These are phyloP conservation scores for Trifolium fragiferum DNA, from an alignment of 306 rosid genomes.

Conservation along the genomic window DNA sequence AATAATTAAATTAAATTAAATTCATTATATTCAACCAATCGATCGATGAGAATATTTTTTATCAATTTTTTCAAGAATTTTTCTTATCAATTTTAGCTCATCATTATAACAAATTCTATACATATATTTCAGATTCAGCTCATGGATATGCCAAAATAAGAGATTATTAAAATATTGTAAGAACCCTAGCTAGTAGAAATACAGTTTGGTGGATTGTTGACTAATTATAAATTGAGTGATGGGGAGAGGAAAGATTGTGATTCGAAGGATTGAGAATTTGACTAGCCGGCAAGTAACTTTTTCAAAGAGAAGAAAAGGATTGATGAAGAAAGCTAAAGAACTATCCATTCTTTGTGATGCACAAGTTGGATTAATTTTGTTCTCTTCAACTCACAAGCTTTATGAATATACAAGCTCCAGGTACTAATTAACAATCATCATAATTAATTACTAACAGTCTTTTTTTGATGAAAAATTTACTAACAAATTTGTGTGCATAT, in stretches of 20 bases:
- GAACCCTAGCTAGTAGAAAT: constrained; percentile 26
- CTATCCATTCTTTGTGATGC: constrained; percentile 55
- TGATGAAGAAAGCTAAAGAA: constrained; percentile 54
- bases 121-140: constrained; percentile 7
- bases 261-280: constrained; percentile 44
- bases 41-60: not conserved
- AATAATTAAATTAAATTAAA: not conserved
- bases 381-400: constrained; percentile 49
- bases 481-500: no score
- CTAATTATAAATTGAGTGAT: constrained; percentile 12
- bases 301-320: constrained; percentile 51
- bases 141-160: not conserved
- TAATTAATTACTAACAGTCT: no score
- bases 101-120: not conserved
- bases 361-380: constrained; percentile 50
- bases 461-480: no score
- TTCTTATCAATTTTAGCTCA: not conserved
- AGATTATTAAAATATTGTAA: not conserved
- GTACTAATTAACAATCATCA: not conserved
- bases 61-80: no score
- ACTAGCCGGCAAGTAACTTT: constrained; percentile 54
- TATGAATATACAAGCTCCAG: constrained; percentile 50
- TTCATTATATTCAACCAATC: not conserved
- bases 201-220: not conserved
- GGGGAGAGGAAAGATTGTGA: constrained; percentile 49